Evolutionary conservation across 768 basidiomycete genomes (phyloP).

Genomic region (Trametes elegans): DNA sequence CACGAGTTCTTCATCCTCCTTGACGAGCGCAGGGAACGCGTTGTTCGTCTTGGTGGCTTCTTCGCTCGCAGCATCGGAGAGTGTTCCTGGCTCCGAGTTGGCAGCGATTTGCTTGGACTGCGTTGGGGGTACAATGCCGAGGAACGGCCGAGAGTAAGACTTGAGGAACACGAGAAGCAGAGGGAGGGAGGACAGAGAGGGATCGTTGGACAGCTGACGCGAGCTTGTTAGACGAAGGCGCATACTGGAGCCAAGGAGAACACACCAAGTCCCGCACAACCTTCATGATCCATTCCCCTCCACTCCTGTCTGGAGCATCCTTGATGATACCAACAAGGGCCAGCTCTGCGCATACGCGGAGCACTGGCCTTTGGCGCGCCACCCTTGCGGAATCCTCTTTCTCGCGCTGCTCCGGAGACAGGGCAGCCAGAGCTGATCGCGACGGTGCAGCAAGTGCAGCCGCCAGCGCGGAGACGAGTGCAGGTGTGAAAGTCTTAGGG

Average conservation of each 20-base stretch:
- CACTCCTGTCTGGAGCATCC: conserved; percentile 67
- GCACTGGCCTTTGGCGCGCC: conserved; percentile 75
- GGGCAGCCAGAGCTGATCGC: conserved; percentile 49
- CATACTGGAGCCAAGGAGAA: conserved; percentile 19
- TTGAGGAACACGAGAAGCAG: conserved; percentile 91
- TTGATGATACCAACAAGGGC: conserved; percentile 83
- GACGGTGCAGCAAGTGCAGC: conserved; percentile 58
- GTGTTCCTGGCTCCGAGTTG: conserved; percentile 52
- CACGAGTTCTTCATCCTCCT: conserved; percentile 72
- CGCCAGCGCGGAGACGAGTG: conserved; percentile 58
- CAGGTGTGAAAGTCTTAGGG: conserved; percentile 72
- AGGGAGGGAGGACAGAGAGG: conserved; percentile 82
- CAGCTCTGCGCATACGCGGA: conserved; percentile 88
- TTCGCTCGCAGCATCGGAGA: conserved; percentile 40
- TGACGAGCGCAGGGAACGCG: conserved; percentile 40
- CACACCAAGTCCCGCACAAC: conserved; percentile 79
- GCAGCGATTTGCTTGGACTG: conserved; percentile 58
- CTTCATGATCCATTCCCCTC: conserved; percentile 90
- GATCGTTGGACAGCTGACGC: conserved; percentile 80
- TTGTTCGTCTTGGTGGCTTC: conserved; percentile 27
- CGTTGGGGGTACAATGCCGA: conserved; percentile 64
- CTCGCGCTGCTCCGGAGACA: conserved; percentile 80
- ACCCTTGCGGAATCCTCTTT: conserved; percentile 86
- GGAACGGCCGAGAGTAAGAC: conserved; percentile 83
- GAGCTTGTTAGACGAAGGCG: neutral